Conservation (phyloP, 805 yeast species). For the Starmerella bombicola region DNA sequence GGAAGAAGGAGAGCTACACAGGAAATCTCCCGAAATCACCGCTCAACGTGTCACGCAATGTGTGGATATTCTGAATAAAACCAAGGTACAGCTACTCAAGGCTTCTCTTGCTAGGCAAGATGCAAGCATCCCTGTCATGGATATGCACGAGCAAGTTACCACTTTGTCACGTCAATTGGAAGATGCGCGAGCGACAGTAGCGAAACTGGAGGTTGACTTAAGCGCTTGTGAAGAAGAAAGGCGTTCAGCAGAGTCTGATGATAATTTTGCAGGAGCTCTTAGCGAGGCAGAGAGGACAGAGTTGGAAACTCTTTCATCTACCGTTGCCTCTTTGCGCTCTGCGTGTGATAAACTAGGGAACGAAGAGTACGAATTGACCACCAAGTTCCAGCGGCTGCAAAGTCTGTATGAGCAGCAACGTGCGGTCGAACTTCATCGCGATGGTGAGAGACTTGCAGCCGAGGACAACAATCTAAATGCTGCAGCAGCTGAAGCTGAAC, state of each 20-base stretch:
- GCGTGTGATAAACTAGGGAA: neutral
- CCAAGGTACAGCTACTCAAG: constrained; percentile 39
- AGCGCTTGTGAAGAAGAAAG: neutral
- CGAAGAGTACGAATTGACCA: neutral
- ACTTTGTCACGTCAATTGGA: neutral
- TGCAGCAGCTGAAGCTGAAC: constrained; percentile 2
- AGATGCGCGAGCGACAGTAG: neutral
- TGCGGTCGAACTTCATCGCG: constrained; percentile 4
- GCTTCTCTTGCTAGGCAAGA: neutral
- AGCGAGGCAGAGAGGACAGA: constrained; percentile 3
- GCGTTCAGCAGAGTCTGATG: neutral
- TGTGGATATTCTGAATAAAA: constrained; percentile 47
- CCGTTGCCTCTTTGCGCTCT: neutral
- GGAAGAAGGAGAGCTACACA: constrained; percentile 37
- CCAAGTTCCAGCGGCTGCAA: neutral
- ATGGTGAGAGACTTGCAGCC: neutral
- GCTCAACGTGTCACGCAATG: constrained; percentile 8
- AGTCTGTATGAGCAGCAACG: neutral
- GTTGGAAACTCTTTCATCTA: neutral
- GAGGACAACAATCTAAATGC: neutral
- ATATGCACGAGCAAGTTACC: neutral
- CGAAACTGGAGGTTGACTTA: constrained; percentile 1
- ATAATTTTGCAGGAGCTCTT: constrained; percentile 3
- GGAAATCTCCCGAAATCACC: constrained; percentile 37
- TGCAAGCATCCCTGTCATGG: neutral